Evolutionary conservation across 1,284 basidiomycete genomes (phyloP), one percentile per base, ranked within the genome.

Genomic region (Crucibulum parvulum): DNA sequence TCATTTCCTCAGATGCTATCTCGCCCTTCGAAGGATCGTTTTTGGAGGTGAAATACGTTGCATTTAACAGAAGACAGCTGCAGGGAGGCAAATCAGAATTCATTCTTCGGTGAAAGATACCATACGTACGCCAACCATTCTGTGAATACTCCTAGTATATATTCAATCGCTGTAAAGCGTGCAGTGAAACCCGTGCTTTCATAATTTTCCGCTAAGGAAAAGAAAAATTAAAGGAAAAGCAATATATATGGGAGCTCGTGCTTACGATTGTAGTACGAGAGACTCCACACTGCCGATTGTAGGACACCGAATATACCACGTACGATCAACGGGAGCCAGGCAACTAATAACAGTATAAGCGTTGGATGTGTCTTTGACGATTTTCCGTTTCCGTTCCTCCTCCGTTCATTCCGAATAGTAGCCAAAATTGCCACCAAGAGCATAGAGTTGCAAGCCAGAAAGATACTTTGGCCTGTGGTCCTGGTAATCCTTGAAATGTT

Each of bases 241-340:
- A 35, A 24, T 52, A n/a, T 15, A 11, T n/a, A 48, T 15, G 10
- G 10, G 24, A 48, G 52, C 3, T 34, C 34, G 24, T 10, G 36
- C 60, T 56, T 37, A 62, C 60, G 50, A 41, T 62, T 62, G 16
- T 62, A 62, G 41, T 62, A 35, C 53, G 53, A 57, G 67, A 58
- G 18, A 69, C 64, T 11, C 70, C 66, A 43, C 64, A 69, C 41
- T 15, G 57, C 48, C 4, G 60, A 43, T 45, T 62, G 60, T 10
- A 77, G 51, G 4, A 75, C 66, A n/a, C 75, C 74, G 51, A 72
- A 77, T 11, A 74, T 47, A n/a, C 75, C 73, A 34, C 74, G 72
- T 24, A 73, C 63, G 51, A 75, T 69, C 37, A 76, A 66, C 18
- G 72, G 68, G 48, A 74, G 67, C 74, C 71, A 76, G 2, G 67